phyloP scores from a whole-genome alignment of 2,329 filamentous ascomycete species.

The Neoscytalidium dimidiatum region DNA sequence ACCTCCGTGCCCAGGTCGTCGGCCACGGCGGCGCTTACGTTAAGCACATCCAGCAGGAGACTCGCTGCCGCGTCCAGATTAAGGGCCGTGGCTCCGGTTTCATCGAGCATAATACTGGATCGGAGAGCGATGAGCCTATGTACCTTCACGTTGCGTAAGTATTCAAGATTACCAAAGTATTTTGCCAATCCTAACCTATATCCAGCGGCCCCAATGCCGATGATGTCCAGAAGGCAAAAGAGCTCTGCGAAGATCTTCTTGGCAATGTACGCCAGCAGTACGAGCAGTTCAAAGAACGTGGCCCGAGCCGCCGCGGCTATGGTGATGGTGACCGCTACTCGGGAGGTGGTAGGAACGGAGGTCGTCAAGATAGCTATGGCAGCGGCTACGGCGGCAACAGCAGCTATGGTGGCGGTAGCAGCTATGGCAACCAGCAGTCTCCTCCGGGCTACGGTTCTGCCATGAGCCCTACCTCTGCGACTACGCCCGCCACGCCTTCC shows the following conservation, averaged over 20 bases:
- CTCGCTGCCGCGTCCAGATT: slow-evolving; percentile 94
- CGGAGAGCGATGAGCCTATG: slow-evolving; percentile 94
- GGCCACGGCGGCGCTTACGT: slow-evolving; percentile 93
- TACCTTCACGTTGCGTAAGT: slow-evolving; percentile 91
- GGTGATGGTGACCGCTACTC: slow-evolving; percentile 41
- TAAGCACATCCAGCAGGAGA: slow-evolving; percentile 97
- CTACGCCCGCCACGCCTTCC: slow-evolving; percentile 43
- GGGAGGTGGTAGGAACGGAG: slow-evolving; percentile 36
- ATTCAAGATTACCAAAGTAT: not conserved
- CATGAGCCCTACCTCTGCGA: slow-evolving; percentile 29
- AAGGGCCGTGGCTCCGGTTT: slow-evolving; percentile 96
- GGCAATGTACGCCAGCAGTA: slow-evolving; percentile 86
- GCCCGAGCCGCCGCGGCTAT: slow-evolving; percentile 49
- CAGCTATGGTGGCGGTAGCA: slow-evolving; percentile 28
- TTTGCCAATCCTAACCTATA: slow-evolving; percentile 12
- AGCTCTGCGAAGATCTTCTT: slow-evolving; percentile 85
- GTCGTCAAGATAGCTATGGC: slow-evolving; percentile 44
- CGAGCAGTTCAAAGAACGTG: slow-evolving; percentile 78
- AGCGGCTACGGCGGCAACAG: slow-evolving; percentile 30
- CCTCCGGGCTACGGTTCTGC: slow-evolving; percentile 35
- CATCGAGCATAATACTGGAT: slow-evolving; percentile 82
- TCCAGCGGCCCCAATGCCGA: slow-evolving; percentile 78
- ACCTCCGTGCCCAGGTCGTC: slow-evolving; percentile 92
- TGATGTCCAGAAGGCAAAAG: slow-evolving; percentile 84
- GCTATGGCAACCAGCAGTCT: slow-evolving; percentile 39